Percentiles rank a stretch among this genome's conserved stretches.
Conservation (phyloP, 2,329 filamentous ascomycete genomes). For the Aspergillus awamori region DNA sequence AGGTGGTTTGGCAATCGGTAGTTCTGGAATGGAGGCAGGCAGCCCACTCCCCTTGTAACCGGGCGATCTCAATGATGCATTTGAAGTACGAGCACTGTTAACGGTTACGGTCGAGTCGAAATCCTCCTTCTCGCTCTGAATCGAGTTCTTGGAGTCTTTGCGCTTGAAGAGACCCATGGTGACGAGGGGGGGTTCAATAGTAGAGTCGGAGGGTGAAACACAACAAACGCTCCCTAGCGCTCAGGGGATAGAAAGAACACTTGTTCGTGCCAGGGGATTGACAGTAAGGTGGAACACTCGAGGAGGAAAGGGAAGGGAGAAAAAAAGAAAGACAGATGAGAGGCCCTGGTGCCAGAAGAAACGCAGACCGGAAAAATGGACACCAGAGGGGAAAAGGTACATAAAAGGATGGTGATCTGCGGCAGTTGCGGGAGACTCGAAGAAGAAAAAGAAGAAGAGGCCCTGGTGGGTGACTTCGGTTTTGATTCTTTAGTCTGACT, state of each 20-base stretch:
- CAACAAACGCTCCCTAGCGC: slow-evolving; percentile 2
- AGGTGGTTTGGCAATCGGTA: slow-evolving; percentile 80
- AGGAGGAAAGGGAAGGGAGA: neutral
- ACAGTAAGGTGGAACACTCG: neutral
- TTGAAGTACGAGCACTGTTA: slow-evolving; percentile 48
- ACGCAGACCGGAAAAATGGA: slow-evolving; percentile 7
- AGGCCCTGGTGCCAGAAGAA: slow-evolving; percentile 1
- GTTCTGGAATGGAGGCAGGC: slow-evolving; percentile 65
- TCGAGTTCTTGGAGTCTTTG: slow-evolving; percentile 47
- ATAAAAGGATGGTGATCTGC: slow-evolving; percentile 26
- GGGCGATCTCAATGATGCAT: slow-evolving; percentile 55
- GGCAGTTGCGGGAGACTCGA: slow-evolving; percentile 8
- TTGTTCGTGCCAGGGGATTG: neutral
- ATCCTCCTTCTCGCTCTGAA: slow-evolving; percentile 43
- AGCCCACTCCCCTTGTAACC: slow-evolving; percentile 51
- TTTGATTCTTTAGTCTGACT: slow-evolving; percentile 8
- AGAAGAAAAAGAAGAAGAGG: slow-evolving; percentile 4
- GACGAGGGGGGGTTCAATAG: slow-evolving; percentile 7
- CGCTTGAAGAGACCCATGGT: slow-evolving; percentile 51
- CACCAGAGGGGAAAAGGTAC: slow-evolving; percentile 13
- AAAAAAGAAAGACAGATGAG: neutral
- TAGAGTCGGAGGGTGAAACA: slow-evolving; percentile 3
- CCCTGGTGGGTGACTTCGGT: slow-evolving; percentile 4
- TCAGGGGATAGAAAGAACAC: neutral
- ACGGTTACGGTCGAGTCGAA: slow-evolving; percentile 43